Percentiles rank a stretch among this genome's conserved stretches.
Evolutionary conservation across 1,284 basidiomycete species (phyloP).

Genomic region (Phylloporus sp.): DNA sequence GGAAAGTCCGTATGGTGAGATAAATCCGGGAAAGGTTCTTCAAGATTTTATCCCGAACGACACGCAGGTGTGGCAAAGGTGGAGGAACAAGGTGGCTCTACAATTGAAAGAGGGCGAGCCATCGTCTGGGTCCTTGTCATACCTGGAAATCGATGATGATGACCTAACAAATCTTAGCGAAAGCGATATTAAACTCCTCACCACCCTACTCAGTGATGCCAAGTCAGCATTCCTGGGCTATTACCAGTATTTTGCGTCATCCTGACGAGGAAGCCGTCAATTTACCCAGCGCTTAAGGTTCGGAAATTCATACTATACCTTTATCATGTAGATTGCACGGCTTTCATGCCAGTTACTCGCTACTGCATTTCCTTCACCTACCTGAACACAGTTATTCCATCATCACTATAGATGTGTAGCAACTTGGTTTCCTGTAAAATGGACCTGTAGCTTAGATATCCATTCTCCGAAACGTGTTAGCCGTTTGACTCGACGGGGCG

Average conservation of each 20-base stretch:
- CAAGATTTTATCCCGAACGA: slow-evolving; percentile 32
- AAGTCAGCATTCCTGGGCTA: slow-evolving; percentile 30
- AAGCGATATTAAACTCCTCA: slow-evolving; percentile 21
- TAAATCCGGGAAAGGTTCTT: slow-evolving; percentile 24
- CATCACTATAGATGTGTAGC: no score
- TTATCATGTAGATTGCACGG: no score
- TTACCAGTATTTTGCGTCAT: slow-evolving; percentile 11
- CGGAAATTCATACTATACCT: no score
- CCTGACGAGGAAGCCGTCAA: not conserved
- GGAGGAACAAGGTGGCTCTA: slow-evolving; percentile 30
- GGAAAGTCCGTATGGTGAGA: slow-evolving; percentile 14
- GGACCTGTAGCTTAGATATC: no score
- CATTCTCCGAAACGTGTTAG: no score
- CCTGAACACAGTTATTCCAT: no score
- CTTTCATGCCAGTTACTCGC: not conserved
- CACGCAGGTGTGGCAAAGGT: slow-evolving; percentile 33
- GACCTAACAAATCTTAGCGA: slow-evolving; percentile 15
- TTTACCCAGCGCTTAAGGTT: not conserved
- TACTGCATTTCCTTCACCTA: no score
- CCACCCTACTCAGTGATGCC: slow-evolving; percentile 25
- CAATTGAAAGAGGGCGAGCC: slow-evolving; percentile 23
- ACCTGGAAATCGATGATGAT: slow-evolving; percentile 15
- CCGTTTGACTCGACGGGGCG: no score
- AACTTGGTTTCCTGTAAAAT: no score
- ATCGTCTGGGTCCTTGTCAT: not conserved